Conservation (phyloP, 169 alveolate genomes). For the Eimeria necatrix region DNA sequence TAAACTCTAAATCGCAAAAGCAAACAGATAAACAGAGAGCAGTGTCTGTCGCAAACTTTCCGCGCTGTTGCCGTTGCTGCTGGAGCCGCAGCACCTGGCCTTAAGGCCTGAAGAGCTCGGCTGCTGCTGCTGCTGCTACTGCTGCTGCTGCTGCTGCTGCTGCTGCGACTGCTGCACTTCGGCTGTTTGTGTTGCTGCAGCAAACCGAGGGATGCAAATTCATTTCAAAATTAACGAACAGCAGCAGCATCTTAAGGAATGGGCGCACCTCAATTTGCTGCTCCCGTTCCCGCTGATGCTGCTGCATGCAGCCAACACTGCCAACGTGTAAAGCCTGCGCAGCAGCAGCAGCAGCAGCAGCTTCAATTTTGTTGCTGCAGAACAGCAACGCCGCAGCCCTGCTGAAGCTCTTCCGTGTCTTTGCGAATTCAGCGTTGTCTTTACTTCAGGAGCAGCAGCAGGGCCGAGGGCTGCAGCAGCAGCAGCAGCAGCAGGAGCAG, state of each 20-base stretch:
- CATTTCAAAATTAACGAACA: too few species aligned
- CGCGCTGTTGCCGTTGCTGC: neutral
- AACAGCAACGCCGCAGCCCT: neutral
- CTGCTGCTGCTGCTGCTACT: slow-evolving; percentile 62
- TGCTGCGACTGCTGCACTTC: neutral
- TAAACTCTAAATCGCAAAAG: neutral
- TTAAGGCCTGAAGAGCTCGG: neutral
- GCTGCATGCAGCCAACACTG: slow-evolving; percentile 58
- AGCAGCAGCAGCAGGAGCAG: slow-evolving; percentile 32
- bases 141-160: slow-evolving; percentile 48
- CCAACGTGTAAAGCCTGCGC: neutral
- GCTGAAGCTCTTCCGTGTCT: neutral
- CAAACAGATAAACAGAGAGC: neutral
- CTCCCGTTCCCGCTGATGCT: neutral
- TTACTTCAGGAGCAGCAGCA: slow-evolving; percentile 34
- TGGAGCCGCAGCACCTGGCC: neutral
- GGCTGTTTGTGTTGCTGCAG: neutral
- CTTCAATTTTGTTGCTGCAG: neutral
- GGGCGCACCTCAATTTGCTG: neutral
- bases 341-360: slow-evolving; percentile 56
- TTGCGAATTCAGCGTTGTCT: neutral
- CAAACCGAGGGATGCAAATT: too few species aligned
- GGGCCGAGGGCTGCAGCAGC: slow-evolving; percentile 23
- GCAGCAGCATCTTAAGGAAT: too few species aligned
- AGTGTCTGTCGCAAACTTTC: neutral